Conservation (phyloP, 108 stramenopile genomes). For the Nitzschia inconspicua region DNA sequence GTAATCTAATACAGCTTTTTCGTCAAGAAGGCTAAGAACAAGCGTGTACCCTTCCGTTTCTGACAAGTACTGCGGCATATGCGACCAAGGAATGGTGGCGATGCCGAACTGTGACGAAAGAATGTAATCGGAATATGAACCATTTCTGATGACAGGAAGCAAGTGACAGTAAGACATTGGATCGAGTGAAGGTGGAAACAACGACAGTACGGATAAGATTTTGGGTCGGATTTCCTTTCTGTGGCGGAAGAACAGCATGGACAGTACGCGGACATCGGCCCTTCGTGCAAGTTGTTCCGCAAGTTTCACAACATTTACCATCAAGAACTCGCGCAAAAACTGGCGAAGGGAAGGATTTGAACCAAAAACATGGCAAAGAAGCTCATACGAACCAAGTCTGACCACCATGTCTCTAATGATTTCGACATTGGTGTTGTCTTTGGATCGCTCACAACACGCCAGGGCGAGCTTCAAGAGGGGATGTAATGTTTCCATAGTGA, state of each 20-base stretch:
- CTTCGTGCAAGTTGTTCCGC: slow-evolving; percentile 42
- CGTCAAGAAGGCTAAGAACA: slow-evolving; percentile 10
- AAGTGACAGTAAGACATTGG: slow-evolving; percentile 51
- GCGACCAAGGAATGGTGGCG: slow-evolving; percentile 27
- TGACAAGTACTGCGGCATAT: slow-evolving; percentile 23
- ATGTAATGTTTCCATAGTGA: slow-evolving; percentile 17
- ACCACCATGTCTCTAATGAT: slow-evolving; percentile 23
- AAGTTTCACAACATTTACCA: slow-evolving; percentile 22
- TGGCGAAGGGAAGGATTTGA: slow-evolving; percentile 8
- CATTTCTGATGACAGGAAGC: slow-evolving; percentile 28
- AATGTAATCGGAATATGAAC: slow-evolving; percentile 2
- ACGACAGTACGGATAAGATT: slow-evolving; percentile 32
- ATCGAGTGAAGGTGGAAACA: slow-evolving; percentile 43
- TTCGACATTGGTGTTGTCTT: slow-evolving; percentile 1
- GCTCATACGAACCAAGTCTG: slow-evolving; percentile 50
- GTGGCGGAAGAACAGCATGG: slow-evolving; percentile 55
- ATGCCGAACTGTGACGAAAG: slow-evolving; percentile 9
- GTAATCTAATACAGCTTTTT: slow-evolving; percentile 21
- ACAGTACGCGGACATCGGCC: slow-evolving; percentile 50
- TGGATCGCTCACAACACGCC: not conserved
- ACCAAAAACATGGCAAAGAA: slow-evolving; percentile 34
- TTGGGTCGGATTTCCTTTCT: slow-evolving; percentile 24
- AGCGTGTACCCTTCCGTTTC: slow-evolving; percentile 3
- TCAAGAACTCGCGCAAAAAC: slow-evolving; percentile 44
- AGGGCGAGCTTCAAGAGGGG: slow-evolving; percentile 27